A percentile compares a stretch with the other conserved stretches of the same genome.
These are phyloP conservation scores for Trichoderma hamatum DNA, from an alignment of 2,329 filamentous ascomycete species.

Conservation along the genomic window DNA sequence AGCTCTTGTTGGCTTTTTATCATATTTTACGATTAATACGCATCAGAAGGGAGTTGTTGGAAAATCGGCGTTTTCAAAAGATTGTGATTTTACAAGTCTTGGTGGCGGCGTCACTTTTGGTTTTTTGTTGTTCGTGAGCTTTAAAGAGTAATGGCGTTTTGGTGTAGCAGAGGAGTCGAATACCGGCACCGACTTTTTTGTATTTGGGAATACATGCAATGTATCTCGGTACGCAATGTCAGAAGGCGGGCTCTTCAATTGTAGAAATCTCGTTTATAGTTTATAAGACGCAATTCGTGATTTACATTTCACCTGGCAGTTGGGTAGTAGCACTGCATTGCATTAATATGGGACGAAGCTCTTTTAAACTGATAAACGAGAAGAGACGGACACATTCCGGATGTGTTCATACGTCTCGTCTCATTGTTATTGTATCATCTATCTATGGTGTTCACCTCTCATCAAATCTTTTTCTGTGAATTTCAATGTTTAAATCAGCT, in stretches of 20 bases:
- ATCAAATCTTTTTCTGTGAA: not conserved
- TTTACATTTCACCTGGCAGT: not conserved
- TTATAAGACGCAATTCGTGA: not conserved
- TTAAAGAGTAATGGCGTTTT: conserved; percentile 20
- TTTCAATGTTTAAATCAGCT: too few species aligned
- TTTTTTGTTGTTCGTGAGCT: not conserved
- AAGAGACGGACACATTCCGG: conserved; percentile 6
- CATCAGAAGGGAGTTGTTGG: not conserved
- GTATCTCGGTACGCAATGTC: not conserved
- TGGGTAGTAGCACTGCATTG: not conserved
- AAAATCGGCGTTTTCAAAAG: not conserved
- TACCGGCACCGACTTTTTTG: not conserved
- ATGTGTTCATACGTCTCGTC: conserved; percentile 1
- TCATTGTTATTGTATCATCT: conserved; percentile 3
- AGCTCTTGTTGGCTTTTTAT: not conserved
- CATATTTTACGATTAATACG: not conserved
- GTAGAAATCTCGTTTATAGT: not conserved
- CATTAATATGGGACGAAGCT: not conserved
- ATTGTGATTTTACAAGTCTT: not conserved
- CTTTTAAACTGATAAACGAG: not conserved
- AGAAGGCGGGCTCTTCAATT: not conserved
- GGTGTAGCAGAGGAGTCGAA: not conserved
- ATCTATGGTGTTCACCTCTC: not conserved
- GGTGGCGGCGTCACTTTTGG: not conserved
- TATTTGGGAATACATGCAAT: not conserved